Conservation (phyloP, 768 basidiomycete genomes). For the Tricholoma matsutake region DNA sequence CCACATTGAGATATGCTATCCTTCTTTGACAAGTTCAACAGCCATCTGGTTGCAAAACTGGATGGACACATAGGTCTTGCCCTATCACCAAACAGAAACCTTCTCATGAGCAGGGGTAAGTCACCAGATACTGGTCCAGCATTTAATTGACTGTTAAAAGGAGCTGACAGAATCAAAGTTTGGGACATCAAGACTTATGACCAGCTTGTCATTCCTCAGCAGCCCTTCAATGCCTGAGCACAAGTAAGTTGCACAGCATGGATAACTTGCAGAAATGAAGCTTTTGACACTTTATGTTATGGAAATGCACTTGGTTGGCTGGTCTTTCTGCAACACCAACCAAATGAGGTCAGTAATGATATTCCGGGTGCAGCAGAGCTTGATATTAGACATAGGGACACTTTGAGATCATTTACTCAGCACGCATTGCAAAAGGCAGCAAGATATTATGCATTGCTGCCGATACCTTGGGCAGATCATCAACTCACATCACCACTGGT, state of each 20-base stretch:
- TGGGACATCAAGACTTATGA: neutral
- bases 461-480: neutral
- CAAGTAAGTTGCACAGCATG: neutral
- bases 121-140: neutral
- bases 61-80: conserved; percentile 12
- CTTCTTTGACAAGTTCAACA: conserved; percentile 6
- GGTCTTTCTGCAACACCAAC: neutral
- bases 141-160: neutral
- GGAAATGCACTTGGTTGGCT: conserved; percentile 1
- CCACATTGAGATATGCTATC: conserved; percentile 1
- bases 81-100: conserved; percentile 14
- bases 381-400: neutral
- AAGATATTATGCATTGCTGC: neutral
- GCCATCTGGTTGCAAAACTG: conserved; percentile 1
- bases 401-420: neutral
- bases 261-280: neutral
- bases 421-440: neutral
- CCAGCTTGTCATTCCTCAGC: neutral
- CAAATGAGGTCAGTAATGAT: neutral
- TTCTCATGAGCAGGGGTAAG: conserved; percentile 19
- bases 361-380: neutral
- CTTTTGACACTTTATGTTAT: neutral
- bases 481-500: neutral
- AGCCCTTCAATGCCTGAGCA: neutral
- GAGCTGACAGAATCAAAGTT: neutral